These are phyloP conservation scores for Dryas octopetala DNA, from an alignment of 306 rosid genomes.

Conservation along the genomic window DNA sequence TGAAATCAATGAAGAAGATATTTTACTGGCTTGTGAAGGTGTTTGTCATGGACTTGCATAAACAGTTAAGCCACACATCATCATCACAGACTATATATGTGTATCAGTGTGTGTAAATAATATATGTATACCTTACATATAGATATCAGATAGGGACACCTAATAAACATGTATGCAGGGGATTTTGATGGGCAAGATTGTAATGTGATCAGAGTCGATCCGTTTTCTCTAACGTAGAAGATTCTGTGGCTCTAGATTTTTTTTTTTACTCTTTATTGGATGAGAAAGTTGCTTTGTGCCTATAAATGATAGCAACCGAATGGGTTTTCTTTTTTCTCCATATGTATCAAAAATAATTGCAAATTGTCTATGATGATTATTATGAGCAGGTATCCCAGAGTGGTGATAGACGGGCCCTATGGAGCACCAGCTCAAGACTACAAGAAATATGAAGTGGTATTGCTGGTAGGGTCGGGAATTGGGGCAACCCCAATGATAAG, in stretches of 20 bases:
- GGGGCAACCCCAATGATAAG: constrained; percentile 80
- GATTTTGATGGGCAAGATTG: neutral
- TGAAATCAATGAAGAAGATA: no score
- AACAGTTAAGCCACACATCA: no score
- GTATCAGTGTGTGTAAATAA: no score
- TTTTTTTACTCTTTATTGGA: neutral
- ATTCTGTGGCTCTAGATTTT: neutral
- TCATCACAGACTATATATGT: no score
- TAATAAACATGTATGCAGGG: neutral
- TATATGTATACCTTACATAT: no score
- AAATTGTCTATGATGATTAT: neutral
- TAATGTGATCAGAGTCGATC: neutral
- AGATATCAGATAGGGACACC: constrained; percentile 2
- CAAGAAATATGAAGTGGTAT: constrained; percentile 59
- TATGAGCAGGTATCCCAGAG: constrained; percentile 40
- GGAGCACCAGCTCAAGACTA: constrained; percentile 80
- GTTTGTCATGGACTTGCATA: no score
- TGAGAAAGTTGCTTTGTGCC: constrained; percentile 13
- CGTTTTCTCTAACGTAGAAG: neutral
- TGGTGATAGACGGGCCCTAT: constrained; percentile 70
- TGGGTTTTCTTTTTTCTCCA: neutral
- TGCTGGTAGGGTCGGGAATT: constrained; percentile 64
- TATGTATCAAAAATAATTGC: neutral
- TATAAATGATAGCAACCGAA: neutral
- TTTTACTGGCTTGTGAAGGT: no score